Base-by-base conservation (phyloP, 2,329 filamentous ascomycete genomes). In the Penicillium griseofulvum region DNA sequence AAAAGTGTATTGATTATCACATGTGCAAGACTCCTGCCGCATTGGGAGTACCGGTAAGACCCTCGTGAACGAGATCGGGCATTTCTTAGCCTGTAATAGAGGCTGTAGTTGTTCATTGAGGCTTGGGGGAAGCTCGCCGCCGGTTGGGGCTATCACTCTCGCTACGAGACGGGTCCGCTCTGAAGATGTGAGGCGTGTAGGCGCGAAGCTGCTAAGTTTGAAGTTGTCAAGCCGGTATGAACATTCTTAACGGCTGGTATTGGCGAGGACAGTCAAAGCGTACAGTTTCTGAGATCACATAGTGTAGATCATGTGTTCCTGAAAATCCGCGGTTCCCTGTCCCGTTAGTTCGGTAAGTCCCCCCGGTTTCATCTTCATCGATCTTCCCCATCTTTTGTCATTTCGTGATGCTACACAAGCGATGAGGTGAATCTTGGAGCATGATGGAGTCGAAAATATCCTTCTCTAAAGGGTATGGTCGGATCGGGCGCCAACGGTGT, bases 341-440 rank as follows among this genome's bases (percentile, higher is more conserved):
- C 47, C 52, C 47, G 52, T 51, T 39, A 50, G 19, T 51, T 45
- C 42, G 52, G 46, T n/a, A 26, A 34, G 19, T 41, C 47, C 33
- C 47, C 41, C 38, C 52, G 26, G 19, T 29, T 54, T 38, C 17
- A 16, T 43, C 31, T 37, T 43, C 24, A 12, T 11, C 19, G 34
- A n/a, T 24, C 8, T 19, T 48, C 43, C 10, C 17, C 12, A 5
- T 28, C 12, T 10, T 33, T 36, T 28, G 17, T 53, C 36, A 39
- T 9, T 28, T 19, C 11, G 6, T 34, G 31, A 8, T 16, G 5
- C 14, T 34, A 4, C 5, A 14, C 31, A 16, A 3, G 22, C 29
- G 16, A 17, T 22, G 19, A 7, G 37, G 26, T 41, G 10, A 10
- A 26, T 16, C 19, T 50, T 11, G 48, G 16, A 19, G 17, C n/a